These are phyloP conservation scores for Juglanconis oblonga DNA, from an alignment of 2,329 filamentous ascomycete genomes.

Conservation along the genomic window DNA sequence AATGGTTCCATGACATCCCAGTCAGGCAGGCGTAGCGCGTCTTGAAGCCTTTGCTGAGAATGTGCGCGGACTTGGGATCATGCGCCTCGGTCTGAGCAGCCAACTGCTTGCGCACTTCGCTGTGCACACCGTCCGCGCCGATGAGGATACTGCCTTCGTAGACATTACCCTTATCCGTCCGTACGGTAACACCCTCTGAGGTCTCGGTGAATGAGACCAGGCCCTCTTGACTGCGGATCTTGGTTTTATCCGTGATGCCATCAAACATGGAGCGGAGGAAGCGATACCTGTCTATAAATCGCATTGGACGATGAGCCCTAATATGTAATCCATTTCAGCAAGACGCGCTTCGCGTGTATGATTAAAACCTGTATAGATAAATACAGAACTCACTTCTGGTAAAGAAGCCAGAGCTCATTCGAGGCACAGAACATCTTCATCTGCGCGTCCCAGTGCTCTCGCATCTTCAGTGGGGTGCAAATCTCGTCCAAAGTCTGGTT, in stretches of 20 bases:
- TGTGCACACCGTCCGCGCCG: conserved; percentile 40
- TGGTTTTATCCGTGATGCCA: background rate
- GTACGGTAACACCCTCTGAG: conserved; percentile 28
- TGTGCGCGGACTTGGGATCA: background rate
- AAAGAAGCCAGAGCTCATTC: background rate
- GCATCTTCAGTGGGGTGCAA: background rate
- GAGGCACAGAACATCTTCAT: background rate
- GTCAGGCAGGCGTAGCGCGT: background rate
- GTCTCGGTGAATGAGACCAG: background rate
- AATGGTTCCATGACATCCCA: background rate
- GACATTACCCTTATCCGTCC: conserved; percentile 27
- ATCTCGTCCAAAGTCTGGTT: background rate
- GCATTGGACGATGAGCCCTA: background rate
- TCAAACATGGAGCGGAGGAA: background rate
- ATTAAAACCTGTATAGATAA: background rate
- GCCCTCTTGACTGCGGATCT: background rate
- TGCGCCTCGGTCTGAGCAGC: background rate
- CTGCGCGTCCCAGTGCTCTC: background rate
- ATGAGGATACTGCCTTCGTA: conserved; percentile 34
- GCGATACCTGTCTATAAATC: background rate
- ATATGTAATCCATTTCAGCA: background rate
- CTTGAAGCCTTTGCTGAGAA: background rate
- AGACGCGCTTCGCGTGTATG: too few species aligned
- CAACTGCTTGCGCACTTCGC: conserved; percentile 30
- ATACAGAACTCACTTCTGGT: background rate